phyloP scores from a whole-genome alignment of 1,139 yeast species.

The Diutina pseudorugosa region DNA sequence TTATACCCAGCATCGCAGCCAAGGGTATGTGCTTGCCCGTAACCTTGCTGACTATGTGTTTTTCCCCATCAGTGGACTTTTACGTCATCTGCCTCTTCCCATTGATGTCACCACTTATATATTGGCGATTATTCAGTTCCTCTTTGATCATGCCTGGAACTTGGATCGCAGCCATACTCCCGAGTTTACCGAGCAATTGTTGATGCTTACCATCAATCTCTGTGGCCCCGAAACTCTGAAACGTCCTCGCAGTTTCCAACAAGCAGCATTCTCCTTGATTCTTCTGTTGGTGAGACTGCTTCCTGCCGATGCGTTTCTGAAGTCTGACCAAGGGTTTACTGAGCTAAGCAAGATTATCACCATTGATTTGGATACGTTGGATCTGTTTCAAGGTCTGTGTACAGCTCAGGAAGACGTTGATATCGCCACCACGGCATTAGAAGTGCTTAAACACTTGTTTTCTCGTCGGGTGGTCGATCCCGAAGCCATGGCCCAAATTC shows the following conservation, averaged over 20 bases:
- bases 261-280: neutral
- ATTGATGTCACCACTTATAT: neutral
- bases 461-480: neutral
- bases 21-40: neutral
- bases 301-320: neutral
- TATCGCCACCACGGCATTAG: neutral
- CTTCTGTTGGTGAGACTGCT: neutral
- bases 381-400: neutral
- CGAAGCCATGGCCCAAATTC: neutral
- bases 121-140: neutral
- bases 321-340: neutral
- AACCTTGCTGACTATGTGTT: conserved; percentile 1
- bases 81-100: neutral
- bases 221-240: neutral
- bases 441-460: neutral
- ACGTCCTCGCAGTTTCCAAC: neutral
- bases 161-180: neutral
- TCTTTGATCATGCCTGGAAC: neutral
- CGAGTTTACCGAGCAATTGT: neutral
- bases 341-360: neutral
- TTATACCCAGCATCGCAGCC: neutral
- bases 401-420: neutral
- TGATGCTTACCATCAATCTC: neutral
- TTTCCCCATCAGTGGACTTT: neutral
- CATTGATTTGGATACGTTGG: neutral